Conservation (phyloP, 139 green algal species). For the Parachlorella kessleri region DNA sequence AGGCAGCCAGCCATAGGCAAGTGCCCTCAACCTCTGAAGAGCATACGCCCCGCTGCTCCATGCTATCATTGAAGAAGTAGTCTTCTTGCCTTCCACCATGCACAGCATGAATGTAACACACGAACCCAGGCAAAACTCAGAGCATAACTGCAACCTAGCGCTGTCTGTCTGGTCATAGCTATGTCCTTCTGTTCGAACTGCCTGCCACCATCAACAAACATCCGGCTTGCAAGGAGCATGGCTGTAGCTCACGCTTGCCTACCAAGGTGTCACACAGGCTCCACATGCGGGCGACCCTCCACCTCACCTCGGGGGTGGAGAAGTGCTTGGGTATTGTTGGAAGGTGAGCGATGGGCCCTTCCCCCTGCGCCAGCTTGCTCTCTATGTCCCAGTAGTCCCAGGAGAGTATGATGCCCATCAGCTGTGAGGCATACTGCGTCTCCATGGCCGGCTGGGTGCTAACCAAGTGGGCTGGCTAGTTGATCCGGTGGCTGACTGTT, state of each 20-base stretch:
- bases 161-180: too few relatives aligned
- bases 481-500: background rate
- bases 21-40: too few relatives aligned
- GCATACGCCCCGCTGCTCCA: too few relatives aligned
- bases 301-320: conserved; percentile 33
- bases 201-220: background rate
- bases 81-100: too few relatives aligned
- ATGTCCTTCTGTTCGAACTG: background rate
- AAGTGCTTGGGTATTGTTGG: conserved; percentile 57
- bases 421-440: conserved; percentile 7
- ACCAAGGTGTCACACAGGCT: background rate
- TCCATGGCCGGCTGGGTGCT: too few relatives aligned
- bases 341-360: conserved; percentile 35
- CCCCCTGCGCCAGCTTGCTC: conserved; percentile 23
- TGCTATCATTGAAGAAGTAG: too few relatives aligned
- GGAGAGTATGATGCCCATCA: conserved; percentile 60
- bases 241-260: background rate
- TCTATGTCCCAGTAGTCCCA: conserved; percentile 87
- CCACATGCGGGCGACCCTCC: too few relatives aligned
- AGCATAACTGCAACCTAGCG: background rate
- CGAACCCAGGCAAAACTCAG: too few relatives aligned
- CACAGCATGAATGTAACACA: too few relatives aligned
- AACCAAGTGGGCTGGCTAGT: too few relatives aligned
- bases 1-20: too few relatives aligned
- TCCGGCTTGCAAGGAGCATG: background rate